Conservation (phyloP, 768 basidiomycete species). For the Agrocybe pediades region DNA sequence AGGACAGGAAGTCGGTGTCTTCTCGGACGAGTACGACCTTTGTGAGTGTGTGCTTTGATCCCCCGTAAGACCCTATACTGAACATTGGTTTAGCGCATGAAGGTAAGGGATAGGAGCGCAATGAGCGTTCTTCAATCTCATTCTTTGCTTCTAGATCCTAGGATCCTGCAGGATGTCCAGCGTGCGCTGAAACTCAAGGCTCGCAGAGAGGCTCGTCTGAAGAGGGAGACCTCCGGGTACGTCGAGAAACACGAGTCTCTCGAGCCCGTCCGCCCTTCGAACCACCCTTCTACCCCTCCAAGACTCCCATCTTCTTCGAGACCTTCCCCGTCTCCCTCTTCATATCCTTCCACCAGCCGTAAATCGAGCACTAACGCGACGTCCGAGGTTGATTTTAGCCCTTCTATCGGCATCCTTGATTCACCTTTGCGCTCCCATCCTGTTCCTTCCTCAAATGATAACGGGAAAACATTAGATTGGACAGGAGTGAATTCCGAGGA, state of each 20-base stretch:
- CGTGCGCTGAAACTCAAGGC: conserved; percentile 74
- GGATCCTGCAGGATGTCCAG: conserved; percentile 79
- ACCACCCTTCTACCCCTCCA: conserved; percentile 18
- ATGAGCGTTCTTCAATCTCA: too few relatives aligned
- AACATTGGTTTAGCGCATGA: conserved; percentile 58
- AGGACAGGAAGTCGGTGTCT: conserved; percentile 31
- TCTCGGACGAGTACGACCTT: conserved; percentile 80
- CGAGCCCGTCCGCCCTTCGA: conserved; percentile 13
- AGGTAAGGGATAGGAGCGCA: too few relatives aligned
- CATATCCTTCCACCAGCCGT: conserved; percentile 17
- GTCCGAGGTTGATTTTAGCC: conserved; percentile 71
- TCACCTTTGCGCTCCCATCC: conserved; percentile 50
- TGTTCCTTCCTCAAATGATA: conserved; percentile 67
- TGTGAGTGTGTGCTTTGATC: conserved; percentile 46
- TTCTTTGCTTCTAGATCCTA: conserved; percentile 75
- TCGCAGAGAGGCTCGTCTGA: conserved; percentile 67
- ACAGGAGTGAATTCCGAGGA: conserved; percentile 56
- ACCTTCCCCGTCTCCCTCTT: conserved; percentile 24
- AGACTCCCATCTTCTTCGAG: conserved; percentile 28
- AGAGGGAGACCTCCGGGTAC: conserved; percentile 21
- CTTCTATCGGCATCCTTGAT: conserved; percentile 48
- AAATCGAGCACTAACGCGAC: conserved; percentile 28
- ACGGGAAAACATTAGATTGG: conserved; percentile 77
- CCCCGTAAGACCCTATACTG: conserved; percentile 6
- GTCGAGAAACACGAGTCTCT: conserved; percentile 11